A percentile compares a stretch with the other conserved stretches of the same genome.
Evolutionary conservation across 1,284 basidiomycete species (phyloP).

Genomic region (Fomitopsis pinicola): DNA sequence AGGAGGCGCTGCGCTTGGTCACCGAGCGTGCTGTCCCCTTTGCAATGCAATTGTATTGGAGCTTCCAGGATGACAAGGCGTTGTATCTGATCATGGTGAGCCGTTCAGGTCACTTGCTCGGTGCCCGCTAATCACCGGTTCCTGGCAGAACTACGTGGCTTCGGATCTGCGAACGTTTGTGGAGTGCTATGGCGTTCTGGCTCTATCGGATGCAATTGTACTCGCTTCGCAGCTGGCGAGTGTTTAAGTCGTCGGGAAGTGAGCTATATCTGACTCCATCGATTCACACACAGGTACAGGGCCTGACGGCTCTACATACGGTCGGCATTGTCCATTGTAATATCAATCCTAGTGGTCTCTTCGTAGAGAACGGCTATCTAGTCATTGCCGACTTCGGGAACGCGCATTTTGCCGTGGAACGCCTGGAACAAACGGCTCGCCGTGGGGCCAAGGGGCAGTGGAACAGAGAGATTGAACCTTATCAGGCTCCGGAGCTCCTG

Average conservation of each 20-base stretch:
- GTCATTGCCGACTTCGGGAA: conserved; percentile 39
- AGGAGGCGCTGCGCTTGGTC: conserved; percentile 57
- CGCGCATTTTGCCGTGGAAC: conserved; percentile 38
- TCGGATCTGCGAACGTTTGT: conserved; percentile 14
- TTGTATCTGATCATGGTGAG: conserved; percentile 54
- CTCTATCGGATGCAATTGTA: conserved; percentile 12
- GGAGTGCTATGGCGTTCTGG: conserved; percentile 13
- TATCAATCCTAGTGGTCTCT: conserved; percentile 59
- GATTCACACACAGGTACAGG: conserved; percentile 17
- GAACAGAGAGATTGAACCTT: conserved; percentile 31
- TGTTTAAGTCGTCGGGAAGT: not conserved
- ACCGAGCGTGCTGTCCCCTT: conserved; percentile 51
- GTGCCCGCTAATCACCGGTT: not conserved
- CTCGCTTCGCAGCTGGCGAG: conserved; percentile 23
- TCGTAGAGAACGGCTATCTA: conserved; percentile 60
- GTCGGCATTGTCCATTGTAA: conserved; percentile 31
- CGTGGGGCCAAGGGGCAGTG: not conserved
- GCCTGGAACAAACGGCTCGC: not conserved
- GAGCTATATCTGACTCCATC: not conserved
- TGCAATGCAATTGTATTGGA: conserved; percentile 56
- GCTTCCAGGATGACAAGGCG: conserved; percentile 61
- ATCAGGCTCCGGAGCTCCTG: conserved; percentile 70
- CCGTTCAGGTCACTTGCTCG: not conserved
- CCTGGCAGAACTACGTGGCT: conserved; percentile 16
- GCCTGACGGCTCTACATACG: conserved; percentile 18